Conservation (phyloP, 2,329 filamentous ascomycete genomes). For the Ophiostoma australiae region DNA sequence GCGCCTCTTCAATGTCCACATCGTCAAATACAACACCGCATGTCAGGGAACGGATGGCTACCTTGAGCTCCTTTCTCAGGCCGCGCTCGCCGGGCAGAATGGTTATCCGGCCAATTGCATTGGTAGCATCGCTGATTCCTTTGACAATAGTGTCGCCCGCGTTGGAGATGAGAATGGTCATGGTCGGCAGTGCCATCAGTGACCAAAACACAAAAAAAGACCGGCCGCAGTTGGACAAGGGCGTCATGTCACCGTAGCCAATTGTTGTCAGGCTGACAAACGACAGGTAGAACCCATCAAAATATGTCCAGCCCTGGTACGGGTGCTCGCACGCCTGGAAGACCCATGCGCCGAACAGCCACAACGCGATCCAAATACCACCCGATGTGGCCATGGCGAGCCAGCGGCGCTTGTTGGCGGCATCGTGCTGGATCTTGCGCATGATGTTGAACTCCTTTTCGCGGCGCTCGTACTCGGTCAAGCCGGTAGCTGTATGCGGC, state of each 20-base stretch:
- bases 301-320: constrained; percentile 66
- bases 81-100: constrained; percentile 55
- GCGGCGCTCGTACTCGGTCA: constrained; percentile 55
- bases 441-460: constrained; percentile 72
- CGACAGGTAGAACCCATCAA: constrained; percentile 76
- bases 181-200: constrained; percentile 76
- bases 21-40: constrained; percentile 41
- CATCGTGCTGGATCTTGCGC: constrained; percentile 68
- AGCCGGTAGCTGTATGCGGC: constrained; percentile 19
- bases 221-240: constrained; percentile 70
- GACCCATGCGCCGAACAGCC: constrained; percentile 73
- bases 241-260: constrained; percentile 77
- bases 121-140: constrained; percentile 50
- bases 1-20: constrained; percentile 33
- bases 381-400: constrained; percentile 64
- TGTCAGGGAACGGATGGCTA: constrained; percentile 41
- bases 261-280: constrained; percentile 81
- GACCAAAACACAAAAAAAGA: constrained; percentile 95
- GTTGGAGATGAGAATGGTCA: constrained; percentile 79
- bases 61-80: constrained; percentile 44
- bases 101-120: constrained; percentile 54
- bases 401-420: constrained; percentile 66
- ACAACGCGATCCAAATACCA: constrained; percentile 65
- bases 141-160: constrained; percentile 79
- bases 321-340: constrained; percentile 54